Base-by-base conservation (phyloP, 2,329 filamentous ascomycete species). In the Exophiala calicioides region DNA sequence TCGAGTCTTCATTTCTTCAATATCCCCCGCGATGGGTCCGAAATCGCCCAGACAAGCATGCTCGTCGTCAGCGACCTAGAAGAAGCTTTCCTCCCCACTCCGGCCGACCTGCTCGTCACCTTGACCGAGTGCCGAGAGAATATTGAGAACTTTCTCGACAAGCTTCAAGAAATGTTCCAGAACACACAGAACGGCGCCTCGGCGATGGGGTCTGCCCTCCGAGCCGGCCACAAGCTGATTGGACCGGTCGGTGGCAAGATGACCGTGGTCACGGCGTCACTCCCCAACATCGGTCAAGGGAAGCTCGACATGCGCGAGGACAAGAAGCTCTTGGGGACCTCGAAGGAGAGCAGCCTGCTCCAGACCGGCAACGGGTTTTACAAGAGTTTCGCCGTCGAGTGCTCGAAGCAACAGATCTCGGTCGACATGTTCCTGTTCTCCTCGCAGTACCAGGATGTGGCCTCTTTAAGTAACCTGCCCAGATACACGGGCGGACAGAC, bases 341-440 rank as follows among this genome's bases (percentile, higher is more conserved):
- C 85, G 57, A 96, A 96, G 68, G 93, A 98, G 67, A 89, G 81
- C 56, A 76, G 79, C 52, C 78, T 98, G 23, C 74, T 98, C 41
- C 91, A 97, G 67, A 96, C 93, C 0, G 87, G 82, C 30, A 96
- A 90, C 73, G 90, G 88, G 63, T 98, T 97, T 70, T 98, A 97
- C 79, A 98, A 98, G 77, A 95, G 88, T 62, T 98, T 98, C 62
- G 93, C 93, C 0, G 93, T 98, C 3, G 93, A 98, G 66, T 98
- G 93, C 70, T 96, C 90, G 27, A 98, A 98, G 75, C 95, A 94
- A 58, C 93, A 98, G 69, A 93, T 98, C 20, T 97, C 90, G 0
- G 90, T 98, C 58, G 90, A 96, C 67, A 96, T 96, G 90, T 96
- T 96, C 75, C 76, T 96, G 39, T 96, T 95, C 72, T 93, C 88